A percentile compares a stretch with the other conserved stretches of the same genome.
These are phyloP conservation scores for Ogataea allantospora DNA, from an alignment of 805 yeast species.

Conservation along the genomic window DNA sequence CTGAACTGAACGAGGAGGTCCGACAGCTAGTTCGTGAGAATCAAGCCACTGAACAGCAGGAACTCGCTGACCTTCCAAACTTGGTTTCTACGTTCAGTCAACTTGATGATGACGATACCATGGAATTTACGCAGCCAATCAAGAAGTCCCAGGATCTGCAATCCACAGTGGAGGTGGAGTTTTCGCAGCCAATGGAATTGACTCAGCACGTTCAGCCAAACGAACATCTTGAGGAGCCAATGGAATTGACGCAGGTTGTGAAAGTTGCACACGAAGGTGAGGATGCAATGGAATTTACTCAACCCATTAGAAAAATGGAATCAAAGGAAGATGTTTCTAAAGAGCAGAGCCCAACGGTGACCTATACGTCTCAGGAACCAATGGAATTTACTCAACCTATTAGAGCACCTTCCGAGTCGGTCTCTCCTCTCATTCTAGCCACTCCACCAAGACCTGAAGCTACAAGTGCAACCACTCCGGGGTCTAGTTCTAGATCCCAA, in stretches of 20 bases:
- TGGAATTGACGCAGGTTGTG: constrained; percentile 18
- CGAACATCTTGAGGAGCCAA: constrained; percentile 3
- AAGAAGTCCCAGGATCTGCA: background rate
- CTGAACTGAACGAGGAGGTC: constrained; percentile 9
- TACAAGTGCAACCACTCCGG: constrained; percentile 11
- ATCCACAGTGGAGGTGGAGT: constrained; percentile 1
- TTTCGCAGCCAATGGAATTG: constrained; percentile 17
- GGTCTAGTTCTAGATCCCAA: constrained; percentile 18
- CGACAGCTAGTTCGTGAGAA: constrained; percentile 5
- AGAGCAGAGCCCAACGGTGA: constrained; percentile 1
- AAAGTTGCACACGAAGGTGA: constrained; percentile 2
- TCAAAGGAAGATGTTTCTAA: background rate
- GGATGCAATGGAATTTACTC: constrained; percentile 6
- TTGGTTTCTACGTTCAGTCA: constrained; percentile 14
- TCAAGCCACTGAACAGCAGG: background rate
- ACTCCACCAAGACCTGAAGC: constrained; percentile 12
- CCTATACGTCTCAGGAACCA: constrained; percentile 2
- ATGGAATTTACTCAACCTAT: constrained; percentile 22
- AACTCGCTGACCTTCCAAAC: background rate
- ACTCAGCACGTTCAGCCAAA: constrained; percentile 12
- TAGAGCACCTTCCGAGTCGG: constrained; percentile 3
- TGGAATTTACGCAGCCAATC: constrained; percentile 10
- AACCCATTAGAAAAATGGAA: background rate
- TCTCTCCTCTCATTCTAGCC: constrained; percentile 1
- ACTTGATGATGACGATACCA: constrained; percentile 16